Evolutionary conservation across 2,329 filamentous ascomycete species (phyloP).

Genomic region (Endocalyx cinctus): DNA sequence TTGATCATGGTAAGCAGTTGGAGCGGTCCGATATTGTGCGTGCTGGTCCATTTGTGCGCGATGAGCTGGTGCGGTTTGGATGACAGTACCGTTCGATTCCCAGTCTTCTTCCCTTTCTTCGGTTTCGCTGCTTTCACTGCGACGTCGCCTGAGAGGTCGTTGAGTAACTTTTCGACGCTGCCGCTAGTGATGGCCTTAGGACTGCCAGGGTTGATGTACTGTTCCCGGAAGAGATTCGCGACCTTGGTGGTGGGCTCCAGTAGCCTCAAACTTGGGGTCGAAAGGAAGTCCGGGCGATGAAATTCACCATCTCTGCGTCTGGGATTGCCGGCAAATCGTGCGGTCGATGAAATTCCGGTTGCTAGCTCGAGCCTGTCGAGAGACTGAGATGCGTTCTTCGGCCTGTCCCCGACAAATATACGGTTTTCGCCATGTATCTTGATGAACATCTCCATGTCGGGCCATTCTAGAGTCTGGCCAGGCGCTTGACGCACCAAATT

Average conservation of each 20-base stretch:
- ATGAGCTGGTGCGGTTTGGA: constrained; percentile 4
- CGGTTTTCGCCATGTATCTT: constrained; percentile 25
- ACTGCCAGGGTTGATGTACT: constrained; percentile 10
- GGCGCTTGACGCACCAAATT: constrained; percentile 18
- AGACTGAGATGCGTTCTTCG: constrained; percentile 21
- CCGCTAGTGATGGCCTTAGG: constrained; percentile 9
- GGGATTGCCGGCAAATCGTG: constrained; percentile 23
- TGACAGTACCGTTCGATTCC: constrained; percentile 7
- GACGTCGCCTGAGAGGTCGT: constrained; percentile 14
- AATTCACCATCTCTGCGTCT: constrained; percentile 8
- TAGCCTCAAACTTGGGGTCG: constrained; percentile 9
- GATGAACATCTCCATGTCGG: constrained; percentile 26
- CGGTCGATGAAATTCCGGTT: constrained; percentile 20
- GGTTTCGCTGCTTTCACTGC: constrained; percentile 6
- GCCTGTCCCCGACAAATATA: constrained; percentile 24
- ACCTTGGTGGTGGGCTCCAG: constrained; percentile 21
- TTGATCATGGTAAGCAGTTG: constrained; percentile 22
- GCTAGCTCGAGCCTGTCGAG: constrained; percentile 23
- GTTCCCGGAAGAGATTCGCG: constrained; percentile 16
- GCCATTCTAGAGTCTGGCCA: constrained; percentile 16
- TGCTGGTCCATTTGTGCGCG: constrained; percentile 15
- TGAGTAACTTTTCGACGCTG: constrained; percentile 10
- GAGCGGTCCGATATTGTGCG: constrained; percentile 16
- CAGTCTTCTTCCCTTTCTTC: constrained; percentile 7
- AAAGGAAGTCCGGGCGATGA: constrained; percentile 16